Evolutionary conservation across 2,329 filamentous ascomycete species (phyloP).

Genomic region (Aspergillus cejpii): DNA sequence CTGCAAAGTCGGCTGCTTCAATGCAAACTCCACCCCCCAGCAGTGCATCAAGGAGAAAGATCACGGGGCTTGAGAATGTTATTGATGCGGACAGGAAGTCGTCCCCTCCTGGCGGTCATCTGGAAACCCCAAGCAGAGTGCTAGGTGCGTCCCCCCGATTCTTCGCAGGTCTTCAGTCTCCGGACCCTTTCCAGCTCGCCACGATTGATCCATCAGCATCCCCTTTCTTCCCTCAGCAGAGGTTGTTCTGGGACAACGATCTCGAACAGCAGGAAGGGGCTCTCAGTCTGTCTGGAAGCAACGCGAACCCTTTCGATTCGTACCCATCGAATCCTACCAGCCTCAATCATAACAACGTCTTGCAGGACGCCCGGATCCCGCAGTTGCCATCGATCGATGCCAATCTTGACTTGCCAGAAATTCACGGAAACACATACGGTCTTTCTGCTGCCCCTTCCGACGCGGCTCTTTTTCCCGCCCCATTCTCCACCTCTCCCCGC

Average conservation of each 20-base stretch:
- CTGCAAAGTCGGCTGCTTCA: constrained; percentile 39
- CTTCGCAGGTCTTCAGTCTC: constrained; percentile 51
- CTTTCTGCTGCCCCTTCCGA: constrained; percentile 29
- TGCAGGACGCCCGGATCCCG: constrained; percentile 25
- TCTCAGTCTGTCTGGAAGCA: constrained; percentile 14
- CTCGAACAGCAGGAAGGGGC: constrained; percentile 22
- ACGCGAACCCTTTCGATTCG: constrained; percentile 21
- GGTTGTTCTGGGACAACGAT: constrained; percentile 46
- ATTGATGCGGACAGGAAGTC: constrained; percentile 17
- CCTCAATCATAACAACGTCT: constrained; percentile 8
- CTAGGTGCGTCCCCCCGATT: constrained; percentile 43
- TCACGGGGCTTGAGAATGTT: constrained; percentile 29
- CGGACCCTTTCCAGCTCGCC: constrained; percentile 50
- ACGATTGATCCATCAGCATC: constrained; percentile 50
- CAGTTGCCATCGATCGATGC: constrained; percentile 34
- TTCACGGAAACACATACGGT: constrained; percentile 24
- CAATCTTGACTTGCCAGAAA: constrained; percentile 31
- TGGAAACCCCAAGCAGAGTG: constrained; percentile 42
- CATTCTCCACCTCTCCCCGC: constrained; percentile 43
- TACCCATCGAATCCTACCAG: constrained; percentile 15
- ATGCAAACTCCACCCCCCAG: constrained; percentile 60
- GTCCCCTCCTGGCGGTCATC: constrained; percentile 28
- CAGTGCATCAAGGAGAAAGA: constrained; percentile 48
- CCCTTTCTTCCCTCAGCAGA: constrained; percentile 51
- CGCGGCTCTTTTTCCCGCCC: constrained; percentile 37